A percentile compares a stretch with the other conserved stretches of the same genome.
phyloP scores from a whole-genome alignment of 805 yeast genomes.

The Candida anglica region DNA sequence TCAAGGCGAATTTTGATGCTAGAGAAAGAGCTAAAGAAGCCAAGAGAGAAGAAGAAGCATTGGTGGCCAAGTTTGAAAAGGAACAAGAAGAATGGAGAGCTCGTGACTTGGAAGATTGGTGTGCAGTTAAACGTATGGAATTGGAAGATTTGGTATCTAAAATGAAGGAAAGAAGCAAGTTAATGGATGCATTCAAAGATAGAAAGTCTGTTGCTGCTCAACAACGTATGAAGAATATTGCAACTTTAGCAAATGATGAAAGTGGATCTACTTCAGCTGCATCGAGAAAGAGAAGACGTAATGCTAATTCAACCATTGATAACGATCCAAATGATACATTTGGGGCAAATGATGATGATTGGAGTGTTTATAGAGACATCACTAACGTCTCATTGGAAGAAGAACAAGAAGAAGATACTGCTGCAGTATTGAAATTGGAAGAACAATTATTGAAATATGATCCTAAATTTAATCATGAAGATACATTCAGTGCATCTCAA shows the following conservation, averaged over 20 bases:
- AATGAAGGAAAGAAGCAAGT: conserved; percentile 63
- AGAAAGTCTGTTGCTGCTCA: conserved; percentile 91
- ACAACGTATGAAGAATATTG: conserved; percentile 85
- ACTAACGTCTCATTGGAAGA: conserved; percentile 75
- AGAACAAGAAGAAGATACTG: conserved; percentile 70
- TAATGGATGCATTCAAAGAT: conserved; percentile 76
- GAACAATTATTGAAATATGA: conserved; percentile 75
- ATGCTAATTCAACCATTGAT: conserved; percentile 64
- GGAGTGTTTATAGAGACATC: conserved; percentile 87
- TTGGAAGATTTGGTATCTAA: conserved; percentile 56
- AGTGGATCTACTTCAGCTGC: conserved; percentile 44
- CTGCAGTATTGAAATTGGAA: conserved; percentile 59
- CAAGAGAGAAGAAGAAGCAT: conserved; percentile 61
- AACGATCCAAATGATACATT: conserved; percentile 92
- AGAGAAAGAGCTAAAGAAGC: conserved; percentile 77
- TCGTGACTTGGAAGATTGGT: conserved; percentile 75
- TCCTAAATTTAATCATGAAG: conserved; percentile 81
- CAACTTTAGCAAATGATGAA: conserved; percentile 78
- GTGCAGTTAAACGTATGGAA: conserved; percentile 59
- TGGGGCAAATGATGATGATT: conserved; percentile 94
- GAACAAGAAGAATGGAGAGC: conserved; percentile 78
- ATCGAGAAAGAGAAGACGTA: conserved; percentile 40
- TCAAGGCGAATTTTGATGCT: conserved; percentile 88
- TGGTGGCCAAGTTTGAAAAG: conserved; percentile 53
- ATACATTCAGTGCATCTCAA: conserved; percentile 69